A percentile compares a stretch with the other conserved stretches of the same genome.
These are phyloP conservation scores for Sporodiniella umbellata DNA, from an alignment of 371 early-diverging fungal genomes.

Conservation along the genomic window DNA sequence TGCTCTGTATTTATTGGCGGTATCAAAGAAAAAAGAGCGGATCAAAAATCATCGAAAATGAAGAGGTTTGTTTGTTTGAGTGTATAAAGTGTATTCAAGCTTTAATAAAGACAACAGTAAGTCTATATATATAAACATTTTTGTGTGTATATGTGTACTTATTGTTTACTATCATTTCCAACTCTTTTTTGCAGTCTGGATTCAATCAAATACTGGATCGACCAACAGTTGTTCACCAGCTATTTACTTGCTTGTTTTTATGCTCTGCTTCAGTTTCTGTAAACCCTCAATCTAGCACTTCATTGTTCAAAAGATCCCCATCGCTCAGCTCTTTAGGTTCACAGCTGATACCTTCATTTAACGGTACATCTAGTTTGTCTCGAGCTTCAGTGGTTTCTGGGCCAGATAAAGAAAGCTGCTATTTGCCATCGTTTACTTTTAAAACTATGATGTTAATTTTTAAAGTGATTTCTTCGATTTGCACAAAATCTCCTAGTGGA, in stretches of 20 bases:
- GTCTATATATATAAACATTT: conserved; percentile 2
- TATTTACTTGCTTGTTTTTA: conserved; percentile 23
- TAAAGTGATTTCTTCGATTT: conserved; percentile 32
- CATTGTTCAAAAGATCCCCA: conserved; percentile 10
- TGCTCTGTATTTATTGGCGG: background rate
- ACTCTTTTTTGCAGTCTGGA: conserved; percentile 40
- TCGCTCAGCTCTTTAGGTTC: conserved; percentile 20
- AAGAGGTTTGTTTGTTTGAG: conserved; percentile 45
- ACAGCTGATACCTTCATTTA: conserved; percentile 16
- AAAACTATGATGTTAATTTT: conserved; percentile 13
- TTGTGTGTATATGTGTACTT: too few species aligned
- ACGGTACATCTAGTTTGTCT: conserved; percentile 2
- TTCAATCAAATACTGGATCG: conserved; percentile 49
- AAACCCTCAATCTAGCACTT: conserved; percentile 3
- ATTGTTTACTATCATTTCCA: background rate
- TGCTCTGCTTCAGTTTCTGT: conserved; percentile 6
- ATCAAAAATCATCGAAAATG: conserved; percentile 15
- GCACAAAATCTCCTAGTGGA: conserved; percentile 46
- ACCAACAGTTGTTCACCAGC: conserved; percentile 30
- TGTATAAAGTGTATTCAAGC: conserved; percentile 59
- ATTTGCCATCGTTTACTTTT: background rate
- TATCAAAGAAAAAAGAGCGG: conserved; percentile 15
- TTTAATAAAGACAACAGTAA: conserved; percentile 58
- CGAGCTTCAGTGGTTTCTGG: background rate
- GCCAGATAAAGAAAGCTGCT: background rate